Conservation (phyloP, 768 basidiomycete species). For the Kwoniella europaea region DNA sequence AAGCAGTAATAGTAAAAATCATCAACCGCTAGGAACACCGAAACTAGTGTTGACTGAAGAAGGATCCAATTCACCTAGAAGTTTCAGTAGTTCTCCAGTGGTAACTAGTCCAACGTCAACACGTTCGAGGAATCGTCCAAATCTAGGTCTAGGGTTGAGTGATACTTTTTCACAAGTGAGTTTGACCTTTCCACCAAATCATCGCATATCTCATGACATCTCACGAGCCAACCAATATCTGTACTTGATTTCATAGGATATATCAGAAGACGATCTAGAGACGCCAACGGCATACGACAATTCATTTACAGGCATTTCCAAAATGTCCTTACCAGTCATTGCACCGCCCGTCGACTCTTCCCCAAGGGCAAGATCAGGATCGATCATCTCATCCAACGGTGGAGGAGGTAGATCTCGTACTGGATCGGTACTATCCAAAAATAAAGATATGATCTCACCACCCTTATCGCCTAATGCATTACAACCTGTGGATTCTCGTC, state of each 20-base stretch:
- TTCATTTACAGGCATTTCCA: constrained; percentile 9
- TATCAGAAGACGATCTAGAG: constrained; percentile 20
- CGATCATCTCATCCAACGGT: constrained; percentile 24
- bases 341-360: background rate
- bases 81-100: constrained; percentile 31
- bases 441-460: constrained; percentile 18
- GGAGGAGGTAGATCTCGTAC: constrained; percentile 16
- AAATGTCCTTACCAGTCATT: constrained; percentile 4
- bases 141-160: constrained; percentile 9
- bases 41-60: constrained; percentile 47
- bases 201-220: background rate
- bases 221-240: background rate
- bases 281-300: constrained; percentile 19
- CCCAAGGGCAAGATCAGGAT: constrained; percentile 14
- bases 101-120: constrained; percentile 15
- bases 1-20: constrained; percentile 1
- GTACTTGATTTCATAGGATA: background rate
- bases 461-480: constrained; percentile 15
- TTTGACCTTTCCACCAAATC: background rate
- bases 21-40: constrained; percentile 38
- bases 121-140: background rate
- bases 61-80: constrained; percentile 44
- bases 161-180: constrained; percentile 6
- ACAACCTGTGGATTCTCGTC: constrained; percentile 19
- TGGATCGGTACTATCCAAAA: constrained; percentile 18